These are phyloP conservation scores for Saxispiralis lemnorum DNA, from an alignment of 495 filamentous ascomycete genomes.

Conservation along the genomic window DNA sequence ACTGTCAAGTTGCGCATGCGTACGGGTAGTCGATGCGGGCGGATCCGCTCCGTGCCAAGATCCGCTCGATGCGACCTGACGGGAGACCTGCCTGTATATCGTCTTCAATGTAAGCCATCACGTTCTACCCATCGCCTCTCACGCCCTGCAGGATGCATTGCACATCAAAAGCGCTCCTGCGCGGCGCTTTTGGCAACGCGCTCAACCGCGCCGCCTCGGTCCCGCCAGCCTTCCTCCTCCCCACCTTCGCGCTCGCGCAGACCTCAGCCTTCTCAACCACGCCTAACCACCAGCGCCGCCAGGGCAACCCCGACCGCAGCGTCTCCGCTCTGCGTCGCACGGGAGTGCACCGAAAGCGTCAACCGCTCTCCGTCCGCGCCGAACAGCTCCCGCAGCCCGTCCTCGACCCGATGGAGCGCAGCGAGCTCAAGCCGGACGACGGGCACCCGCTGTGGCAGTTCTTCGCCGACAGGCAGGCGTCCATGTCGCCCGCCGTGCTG, in stretches of 20 bases:
- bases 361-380: constrained; percentile 25
- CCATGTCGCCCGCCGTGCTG: constrained; percentile 49
- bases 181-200: constrained; percentile 1
- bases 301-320: constrained; percentile 54
- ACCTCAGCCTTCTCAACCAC: constrained; percentile 24
- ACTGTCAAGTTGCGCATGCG: no score
- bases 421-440: constrained; percentile 38
- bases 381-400: constrained; percentile 61
- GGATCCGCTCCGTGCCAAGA: background rate
- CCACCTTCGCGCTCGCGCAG: constrained; percentile 4
- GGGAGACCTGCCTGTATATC: no score
- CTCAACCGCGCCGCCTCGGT: constrained; percentile 1
- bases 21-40: background rate
- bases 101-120: background rate
- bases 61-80: no score
- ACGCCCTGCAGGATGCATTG: constrained; percentile 1
- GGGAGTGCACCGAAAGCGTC: constrained; percentile 26
- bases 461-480: constrained; percentile 49
- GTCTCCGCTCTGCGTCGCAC: constrained; percentile 63
- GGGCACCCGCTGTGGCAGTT: constrained; percentile 91
- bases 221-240: constrained; percentile 14
- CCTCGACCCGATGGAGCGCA: constrained; percentile 30
- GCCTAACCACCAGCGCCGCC: constrained; percentile 23
- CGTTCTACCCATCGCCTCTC: background rate
- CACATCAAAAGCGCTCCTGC: background rate